A percentile compares a stretch with the other conserved stretches of the same genome.
phyloP scores from a whole-genome alignment of 768 basidiomycete genomes.

The Calocera viscosa region DNA sequence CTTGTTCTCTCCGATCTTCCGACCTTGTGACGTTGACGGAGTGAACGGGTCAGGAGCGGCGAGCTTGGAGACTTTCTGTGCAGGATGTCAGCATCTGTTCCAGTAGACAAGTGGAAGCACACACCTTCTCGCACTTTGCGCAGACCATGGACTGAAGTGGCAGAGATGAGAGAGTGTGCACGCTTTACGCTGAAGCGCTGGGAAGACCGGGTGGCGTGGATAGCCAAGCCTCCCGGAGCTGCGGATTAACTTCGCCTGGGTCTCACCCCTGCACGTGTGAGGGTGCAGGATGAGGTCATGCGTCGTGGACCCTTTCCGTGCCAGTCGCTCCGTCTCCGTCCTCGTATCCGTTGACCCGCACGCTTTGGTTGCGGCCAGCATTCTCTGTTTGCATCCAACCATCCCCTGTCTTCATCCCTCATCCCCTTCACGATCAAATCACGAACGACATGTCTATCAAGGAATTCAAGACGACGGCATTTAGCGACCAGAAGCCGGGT shows the following conservation, averaged over 20 bases:
- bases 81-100: background rate
- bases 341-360: background rate
- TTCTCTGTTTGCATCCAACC: background rate
- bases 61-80: conserved; percentile 77
- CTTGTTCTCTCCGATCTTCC: conserved; percentile 79
- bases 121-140: conserved; percentile 3
- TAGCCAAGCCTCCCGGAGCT: background rate
- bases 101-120: background rate
- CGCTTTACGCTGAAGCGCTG: background rate
- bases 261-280: background rate
- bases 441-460: conserved; percentile 12
- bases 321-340: background rate
- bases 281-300: background rate
- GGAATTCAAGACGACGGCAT: conserved; percentile 66
- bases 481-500: conserved; percentile 91
- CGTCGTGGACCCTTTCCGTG: background rate
- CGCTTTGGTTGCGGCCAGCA: background rate
- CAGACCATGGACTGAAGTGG: background rate
- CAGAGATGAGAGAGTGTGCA: background rate
- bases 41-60: conserved; percentile 82
- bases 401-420: background rate
- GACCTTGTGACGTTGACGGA: conserved; percentile 60
- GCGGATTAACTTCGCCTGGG: background rate
- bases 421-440: background rate
- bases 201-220: background rate